A percentile compares a stretch with the other conserved stretches of the same genome.
phyloP scores from a whole-genome alignment of 192 early-diverging fungal species.

The Allomyces javanicus region DNA sequence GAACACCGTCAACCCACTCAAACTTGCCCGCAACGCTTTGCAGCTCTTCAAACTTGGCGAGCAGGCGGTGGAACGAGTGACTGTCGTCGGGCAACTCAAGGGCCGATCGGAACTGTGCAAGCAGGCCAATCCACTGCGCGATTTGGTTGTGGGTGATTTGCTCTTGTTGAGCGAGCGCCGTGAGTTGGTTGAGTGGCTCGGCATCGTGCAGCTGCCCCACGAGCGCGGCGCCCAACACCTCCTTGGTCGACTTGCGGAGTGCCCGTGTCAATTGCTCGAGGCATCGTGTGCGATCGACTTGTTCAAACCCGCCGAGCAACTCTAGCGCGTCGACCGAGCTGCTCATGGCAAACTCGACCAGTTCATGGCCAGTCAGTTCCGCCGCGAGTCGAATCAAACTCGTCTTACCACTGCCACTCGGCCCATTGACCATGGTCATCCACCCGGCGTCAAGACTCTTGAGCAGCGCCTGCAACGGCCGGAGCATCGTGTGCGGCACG shows the following conservation, averaged over 20 bases:
- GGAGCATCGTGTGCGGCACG: slow-evolving; percentile 40
- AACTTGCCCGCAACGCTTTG: slow-evolving; percentile 55
- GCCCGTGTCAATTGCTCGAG: slow-evolving; percentile 25
- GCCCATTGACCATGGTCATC: slow-evolving; percentile 80
- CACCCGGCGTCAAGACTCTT: slow-evolving; percentile 73
- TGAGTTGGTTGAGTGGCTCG: not conserved
- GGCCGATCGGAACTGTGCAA: not conserved
- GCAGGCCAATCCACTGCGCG: not conserved
- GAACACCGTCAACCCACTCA: slow-evolving; percentile 92
- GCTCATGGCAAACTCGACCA: slow-evolving; percentile 93
- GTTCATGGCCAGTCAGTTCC: slow-evolving; percentile 51
- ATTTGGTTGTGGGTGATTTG: not conserved
- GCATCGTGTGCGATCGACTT: slow-evolving; percentile 66
- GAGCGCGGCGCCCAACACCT: slow-evolving; percentile 10
- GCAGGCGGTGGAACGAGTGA: too few species aligned
- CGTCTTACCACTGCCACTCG: slow-evolving; percentile 72
- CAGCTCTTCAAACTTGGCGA: not conserved
- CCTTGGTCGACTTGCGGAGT: slow-evolving; percentile 20
- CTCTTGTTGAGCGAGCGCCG: not conserved
- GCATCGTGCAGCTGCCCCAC: not conserved
- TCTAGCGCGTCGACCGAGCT: slow-evolving; percentile 84
- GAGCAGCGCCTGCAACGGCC: slow-evolving; percentile 54
- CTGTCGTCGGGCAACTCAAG: too few species aligned
- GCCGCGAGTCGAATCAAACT: slow-evolving; percentile 66
- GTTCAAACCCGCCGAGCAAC: slow-evolving; percentile 91